phyloP scores from a whole-genome alignment of 495 filamentous ascomycete genomes.

The Podospora tetraspora region DNA sequence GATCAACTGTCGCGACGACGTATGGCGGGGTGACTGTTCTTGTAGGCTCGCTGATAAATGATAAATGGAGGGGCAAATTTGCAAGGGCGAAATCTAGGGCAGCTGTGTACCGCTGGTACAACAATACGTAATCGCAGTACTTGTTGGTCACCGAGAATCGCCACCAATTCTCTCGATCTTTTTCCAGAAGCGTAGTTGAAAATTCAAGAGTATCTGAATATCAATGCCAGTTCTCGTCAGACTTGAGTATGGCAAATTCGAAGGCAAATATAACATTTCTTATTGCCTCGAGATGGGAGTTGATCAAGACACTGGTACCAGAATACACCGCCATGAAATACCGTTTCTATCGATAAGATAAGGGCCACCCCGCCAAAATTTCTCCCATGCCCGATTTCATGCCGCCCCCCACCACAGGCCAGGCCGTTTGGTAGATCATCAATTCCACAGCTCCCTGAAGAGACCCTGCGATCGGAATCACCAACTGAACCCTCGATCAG shows the following conservation, averaged over 20 bases:
- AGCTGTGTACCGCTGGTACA: slow-evolving; percentile 6
- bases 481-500: not conserved
- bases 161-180: not conserved
- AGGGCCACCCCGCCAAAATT: slow-evolving; percentile 44
- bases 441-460: not conserved
- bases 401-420: not conserved
- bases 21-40: slow-evolving; percentile 8
- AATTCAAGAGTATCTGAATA: not conserved
- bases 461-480: not conserved
- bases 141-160: not conserved
- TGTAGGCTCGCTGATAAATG: slow-evolving; percentile 22
- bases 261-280: not conserved
- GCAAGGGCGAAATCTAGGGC: slow-evolving; percentile 8
- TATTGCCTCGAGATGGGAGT: not conserved
- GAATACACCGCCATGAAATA: not conserved
- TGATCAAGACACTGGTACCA: not conserved
- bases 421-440: not conserved
- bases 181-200: not conserved
- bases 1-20: slow-evolving; percentile 1
- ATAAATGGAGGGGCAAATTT: slow-evolving; percentile 46
- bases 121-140: not conserved
- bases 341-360: slow-evolving; percentile 28
- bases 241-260: not conserved
- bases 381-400: slow-evolving; percentile 27
- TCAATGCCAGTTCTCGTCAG: not conserved